Evolutionary conservation across 768 basidiomycete genomes (phyloP), one percentile per base, ranked within the genome.

Genomic region (Naganishia vishniacii): DNA sequence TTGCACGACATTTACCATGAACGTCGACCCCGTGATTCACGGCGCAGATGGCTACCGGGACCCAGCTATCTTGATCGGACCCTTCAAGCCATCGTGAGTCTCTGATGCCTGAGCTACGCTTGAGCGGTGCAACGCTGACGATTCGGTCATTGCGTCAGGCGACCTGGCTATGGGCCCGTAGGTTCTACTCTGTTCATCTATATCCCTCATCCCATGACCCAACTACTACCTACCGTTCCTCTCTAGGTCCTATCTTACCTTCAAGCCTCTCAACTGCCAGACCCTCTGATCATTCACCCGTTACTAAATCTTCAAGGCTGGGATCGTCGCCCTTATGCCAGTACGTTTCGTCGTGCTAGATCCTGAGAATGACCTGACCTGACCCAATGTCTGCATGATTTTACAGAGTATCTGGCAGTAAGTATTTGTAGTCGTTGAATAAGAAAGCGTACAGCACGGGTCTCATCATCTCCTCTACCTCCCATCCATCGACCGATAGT

Each of bases 291-390:
- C 42, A 75, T 77, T 32, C 63, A 64, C 26, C 63, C 75, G 8
- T 48, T 77, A 23, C 68, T 77, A 32, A 72, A 77, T 46, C 29
- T 75, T 18, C 47, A 74, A 65, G 71, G 69, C 20, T 77, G 75
- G 75, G 75, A 77, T 56, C 68, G 72, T 13, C 73, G 71, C 61
- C 75, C 75, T n/a, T 77, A 77, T 67, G 66, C 70, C 31, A 77
- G 67, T 68, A 25, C 45, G 67, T 65, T 15, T 20, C 62, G n/a
- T n/a, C n/a, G n/a, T n/a, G n/a, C n/a, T n/a, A n/a, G n/a, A n/a
- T n/a, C n/a, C n/a, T n/a, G n/a, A n/a, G n/a, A n/a, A n/a, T n/a
- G n/a, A n/a, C n/a, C n/a, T 37, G 34, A 37, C 34, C 15, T 18
- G 9, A n/a, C 6, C 42, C 6, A 44, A 44, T 44, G 42, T 44